phyloP scores from a whole-genome alignment of 306 rosid species.

The Trichosanthes truncata region DNA sequence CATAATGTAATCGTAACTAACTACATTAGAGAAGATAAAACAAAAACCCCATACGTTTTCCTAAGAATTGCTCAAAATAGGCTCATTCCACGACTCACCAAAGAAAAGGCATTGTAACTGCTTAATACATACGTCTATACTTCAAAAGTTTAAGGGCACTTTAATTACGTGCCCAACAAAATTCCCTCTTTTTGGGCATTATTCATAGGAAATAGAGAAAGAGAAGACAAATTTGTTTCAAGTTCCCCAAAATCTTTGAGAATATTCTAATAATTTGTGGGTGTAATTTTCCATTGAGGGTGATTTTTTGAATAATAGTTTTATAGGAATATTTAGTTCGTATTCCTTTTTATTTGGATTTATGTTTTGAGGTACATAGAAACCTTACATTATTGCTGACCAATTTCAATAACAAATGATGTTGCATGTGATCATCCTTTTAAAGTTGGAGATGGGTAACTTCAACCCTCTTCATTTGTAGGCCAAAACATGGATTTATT shows the following conservation, averaged over 20 bases:
- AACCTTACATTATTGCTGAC: background rate
- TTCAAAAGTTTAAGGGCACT: background rate
- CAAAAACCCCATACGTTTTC: background rate
- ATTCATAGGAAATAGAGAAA: background rate
- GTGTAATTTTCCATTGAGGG: background rate
- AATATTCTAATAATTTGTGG: background rate
- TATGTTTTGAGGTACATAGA: background rate
- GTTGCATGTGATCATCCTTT: background rate
- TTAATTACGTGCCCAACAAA: background rate
- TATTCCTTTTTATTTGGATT: background rate
- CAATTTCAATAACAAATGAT: background rate
- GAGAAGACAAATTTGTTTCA: background rate
- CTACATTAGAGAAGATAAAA: too few species aligned
- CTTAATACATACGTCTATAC: background rate
- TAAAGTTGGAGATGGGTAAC: background rate
- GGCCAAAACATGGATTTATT: background rate
- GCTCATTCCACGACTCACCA: background rate
- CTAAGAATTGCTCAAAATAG: background rate
- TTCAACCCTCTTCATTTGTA: background rate
- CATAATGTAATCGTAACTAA: too few species aligned
- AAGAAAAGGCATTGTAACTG: background rate
- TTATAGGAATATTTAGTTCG: background rate
- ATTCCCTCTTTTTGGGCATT: background rate
- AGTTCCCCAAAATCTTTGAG: background rate
- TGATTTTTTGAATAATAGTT: too few species aligned